A percentile compares a stretch with the other conserved stretches of the same genome.
phyloP scores from a whole-genome alignment of 2,329 filamentous ascomycete species.

The Trichoderma lentiforme region DNA sequence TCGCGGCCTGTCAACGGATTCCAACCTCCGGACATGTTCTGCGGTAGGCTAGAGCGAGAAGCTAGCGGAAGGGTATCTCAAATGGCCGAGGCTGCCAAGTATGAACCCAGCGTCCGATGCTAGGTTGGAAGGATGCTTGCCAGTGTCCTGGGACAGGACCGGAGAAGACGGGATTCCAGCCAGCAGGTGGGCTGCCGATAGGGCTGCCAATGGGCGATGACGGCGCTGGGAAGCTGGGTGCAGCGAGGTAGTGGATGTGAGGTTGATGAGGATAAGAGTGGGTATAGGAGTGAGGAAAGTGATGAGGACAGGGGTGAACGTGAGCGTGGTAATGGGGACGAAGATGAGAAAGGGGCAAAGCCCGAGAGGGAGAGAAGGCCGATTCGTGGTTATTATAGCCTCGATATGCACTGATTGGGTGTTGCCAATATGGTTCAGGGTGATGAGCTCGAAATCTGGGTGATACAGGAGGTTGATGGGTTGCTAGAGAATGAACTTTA shows the following conservation, averaged over 20 bases:
- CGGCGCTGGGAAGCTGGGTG: neutral
- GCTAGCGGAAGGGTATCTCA: neutral
- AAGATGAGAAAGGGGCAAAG: neutral
- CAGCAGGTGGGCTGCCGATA: slow-evolving; percentile 15
- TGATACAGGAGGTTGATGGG: neutral
- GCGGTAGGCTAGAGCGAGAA: neutral
- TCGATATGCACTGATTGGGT: neutral
- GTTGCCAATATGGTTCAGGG: neutral
- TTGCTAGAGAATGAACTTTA: neutral
- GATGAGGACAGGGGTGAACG: neutral
- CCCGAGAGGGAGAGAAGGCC: neutral
- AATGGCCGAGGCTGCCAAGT: slow-evolving; percentile 35
- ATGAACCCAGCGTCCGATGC: slow-evolving; percentile 33
- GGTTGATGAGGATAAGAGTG: neutral
- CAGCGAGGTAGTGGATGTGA: neutral
- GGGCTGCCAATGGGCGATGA: neutral
- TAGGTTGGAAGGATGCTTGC: slow-evolving; percentile 33
- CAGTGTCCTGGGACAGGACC: slow-evolving; percentile 34
- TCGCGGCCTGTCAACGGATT: slow-evolving; percentile 41
- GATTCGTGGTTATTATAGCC: neutral
- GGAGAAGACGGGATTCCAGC: slow-evolving; percentile 32
- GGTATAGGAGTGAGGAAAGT: too few species aligned
- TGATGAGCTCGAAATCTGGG: neutral
- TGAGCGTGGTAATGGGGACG: neutral
- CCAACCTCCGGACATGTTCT: slow-evolving; percentile 38